Percentiles rank a stretch among this genome's conserved stretches.
These are phyloP conservation scores for Centrapalus pauciflorus DNA, from an alignment of 129 eudicot species.

Conservation along the genomic window DNA sequence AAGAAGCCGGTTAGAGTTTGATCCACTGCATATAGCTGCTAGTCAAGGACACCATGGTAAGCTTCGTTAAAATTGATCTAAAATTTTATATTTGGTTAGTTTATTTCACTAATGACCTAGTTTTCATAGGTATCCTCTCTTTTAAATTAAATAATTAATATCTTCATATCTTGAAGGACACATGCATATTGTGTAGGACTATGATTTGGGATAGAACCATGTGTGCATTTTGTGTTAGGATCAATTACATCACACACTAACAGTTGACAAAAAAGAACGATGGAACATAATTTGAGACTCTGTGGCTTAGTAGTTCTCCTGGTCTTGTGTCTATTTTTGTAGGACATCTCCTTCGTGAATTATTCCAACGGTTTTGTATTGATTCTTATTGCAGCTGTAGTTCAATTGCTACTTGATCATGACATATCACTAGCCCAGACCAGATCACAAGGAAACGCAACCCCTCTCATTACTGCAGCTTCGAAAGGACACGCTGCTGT, in stretches of 20 bases:
- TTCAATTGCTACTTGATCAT: constrained; percentile 60
- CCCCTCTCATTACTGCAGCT: constrained; percentile 71
- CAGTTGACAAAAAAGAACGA: no score
- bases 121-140: background rate
- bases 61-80: background rate
- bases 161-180: background rate
- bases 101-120: background rate
- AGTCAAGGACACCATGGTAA: constrained; percentile 79
- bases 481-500: constrained; percentile 62
- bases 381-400: constrained; percentile 49
- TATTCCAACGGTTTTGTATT: constrained; percentile 4
- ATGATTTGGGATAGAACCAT: no score
- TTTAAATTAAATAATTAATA: background rate
- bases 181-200: no score
- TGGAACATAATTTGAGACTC: no score
- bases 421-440: constrained; percentile 56
- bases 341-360: no score
- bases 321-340: no score
- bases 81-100: background rate
- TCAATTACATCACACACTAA: no score
- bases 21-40: constrained; percentile 75
- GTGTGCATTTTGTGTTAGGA: no score
- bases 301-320: no score
- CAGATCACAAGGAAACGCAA: constrained; percentile 51
- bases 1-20: constrained; percentile 52